These are phyloP conservation scores for Cladophialophora psammophila DNA, from an alignment of 2,329 filamentous ascomycete genomes.

Conservation along the genomic window DNA sequence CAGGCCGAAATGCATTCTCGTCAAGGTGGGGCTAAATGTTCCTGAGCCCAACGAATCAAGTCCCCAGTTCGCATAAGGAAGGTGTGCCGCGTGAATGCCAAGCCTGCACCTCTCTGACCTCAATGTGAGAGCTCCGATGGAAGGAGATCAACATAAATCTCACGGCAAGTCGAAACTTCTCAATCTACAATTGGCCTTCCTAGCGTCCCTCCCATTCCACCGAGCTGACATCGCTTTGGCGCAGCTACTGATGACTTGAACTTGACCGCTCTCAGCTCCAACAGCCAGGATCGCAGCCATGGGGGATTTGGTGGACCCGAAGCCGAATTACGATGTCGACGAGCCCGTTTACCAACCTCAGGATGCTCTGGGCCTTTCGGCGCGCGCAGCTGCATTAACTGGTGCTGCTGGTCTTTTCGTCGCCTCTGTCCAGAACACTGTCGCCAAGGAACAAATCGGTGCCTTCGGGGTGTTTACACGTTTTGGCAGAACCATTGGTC, in stretches of 20 bases:
- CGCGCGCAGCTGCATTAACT: conserved; percentile 70
- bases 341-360: conserved; percentile 68
- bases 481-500: conserved; percentile 75
- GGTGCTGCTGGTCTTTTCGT: conserved; percentile 73
- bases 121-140: conserved; percentile 13
- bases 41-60: too few relatives aligned
- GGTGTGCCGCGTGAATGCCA: not conserved
- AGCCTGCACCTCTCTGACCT: conserved; percentile 14
- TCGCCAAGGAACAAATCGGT: conserved; percentile 82
- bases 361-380: conserved; percentile 74
- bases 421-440: conserved; percentile 84
- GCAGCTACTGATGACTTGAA: conserved; percentile 32
- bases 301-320: conserved; percentile 43
- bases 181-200: not conserved
- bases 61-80: not conserved
- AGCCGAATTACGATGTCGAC: conserved; percentile 40
- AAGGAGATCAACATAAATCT: not conserved
- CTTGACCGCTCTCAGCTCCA: not conserved
- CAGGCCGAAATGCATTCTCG: too few relatives aligned
- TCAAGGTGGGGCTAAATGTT: too few relatives aligned
- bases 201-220: not conserved
- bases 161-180: not conserved
- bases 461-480: conserved; percentile 80
- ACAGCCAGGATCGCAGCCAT: conserved; percentile 23
- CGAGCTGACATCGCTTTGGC: not conserved